Evolutionary conservation across 192 early-diverging fungal genomes (phyloP), one percentile per base, ranked within the genome.

Genomic region (Fimicolochytrium jonesii): DNA sequence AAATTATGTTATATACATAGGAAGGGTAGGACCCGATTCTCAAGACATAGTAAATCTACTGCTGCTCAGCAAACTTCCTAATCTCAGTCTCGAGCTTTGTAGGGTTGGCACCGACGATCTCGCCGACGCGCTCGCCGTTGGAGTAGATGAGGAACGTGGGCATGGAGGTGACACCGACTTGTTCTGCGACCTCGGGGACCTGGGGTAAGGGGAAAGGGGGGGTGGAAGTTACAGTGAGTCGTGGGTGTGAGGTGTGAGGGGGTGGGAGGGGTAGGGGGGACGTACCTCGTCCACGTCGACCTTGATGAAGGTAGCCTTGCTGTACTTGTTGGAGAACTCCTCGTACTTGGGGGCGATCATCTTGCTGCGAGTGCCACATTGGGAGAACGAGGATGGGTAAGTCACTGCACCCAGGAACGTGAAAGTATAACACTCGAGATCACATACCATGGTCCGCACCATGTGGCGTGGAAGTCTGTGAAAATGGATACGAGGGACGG

Each of bases 91-190:
- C 81, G 29, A 98, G 85, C 39, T 85, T 81, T 47, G 67, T 57
- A 22, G 80, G 77, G 71, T 91, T 87, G 6, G 90, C 95, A 26
- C 95, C 95, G 49, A 84, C 79, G 33, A 98, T 54, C 67, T 92
- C 87, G 35, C 68, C 83, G 42, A 93, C 77, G 69, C 85, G 84
- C 18, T 87, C 78, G 26, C 86, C 89, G 54, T 75, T 79, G 58
- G 87, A 81, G 79, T 79, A 95, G 60, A 93, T 78, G 59, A 88
- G 86, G 78, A 93, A 93, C 20, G 90, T 91, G 34, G 92, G 92
- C 88, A 91, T 93, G 69, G 82, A 82, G 11, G 56, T 37, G 41
- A 85, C 64, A 25, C 69, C 71, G 36, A 53, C 67, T 36, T 43
- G 9, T 43, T 79, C 70, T 23, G 83, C 75, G 28, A 79, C 75